Evolutionary conservation across 148 eudicot genomes (phyloP).

Genomic region (Persicaria tinctoria): DNA sequence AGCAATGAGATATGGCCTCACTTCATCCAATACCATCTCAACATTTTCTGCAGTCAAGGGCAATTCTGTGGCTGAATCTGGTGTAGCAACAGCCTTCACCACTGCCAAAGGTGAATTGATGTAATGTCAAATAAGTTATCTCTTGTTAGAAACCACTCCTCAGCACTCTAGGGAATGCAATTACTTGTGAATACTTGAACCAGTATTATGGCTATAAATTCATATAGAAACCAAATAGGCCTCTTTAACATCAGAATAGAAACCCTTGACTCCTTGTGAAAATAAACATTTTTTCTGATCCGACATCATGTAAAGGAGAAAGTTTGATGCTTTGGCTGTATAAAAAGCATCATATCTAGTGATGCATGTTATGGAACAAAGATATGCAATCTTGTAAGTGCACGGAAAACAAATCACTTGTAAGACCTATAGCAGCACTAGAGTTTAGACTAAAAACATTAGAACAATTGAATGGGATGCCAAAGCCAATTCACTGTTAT

Average conservation of each 20-base stretch:
- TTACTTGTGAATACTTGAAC: not conserved
- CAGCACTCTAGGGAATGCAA: not conserved
- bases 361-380: not conserved
- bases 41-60: slow-evolving; percentile 85
- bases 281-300: not conserved
- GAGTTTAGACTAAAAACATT: not conserved
- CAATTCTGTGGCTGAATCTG: slow-evolving; percentile 60
- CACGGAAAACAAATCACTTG: not conserved
- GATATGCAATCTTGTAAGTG: not conserved
- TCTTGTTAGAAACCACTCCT: not conserved
- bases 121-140: not conserved
- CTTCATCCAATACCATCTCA: slow-evolving; percentile 76
- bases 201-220: not conserved
- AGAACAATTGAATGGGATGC: not conserved
- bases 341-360: not conserved
- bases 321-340: not conserved
- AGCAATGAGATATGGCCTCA: slow-evolving; percentile 77
- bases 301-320: not conserved
- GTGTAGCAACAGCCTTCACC: slow-evolving; percentile 65
- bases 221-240: not conserved
- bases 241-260: not conserved
- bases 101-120: slow-evolving; percentile 31
- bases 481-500: not conserved
- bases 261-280: not conserved
- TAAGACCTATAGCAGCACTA: not conserved